Base-by-base conservation (phyloP, 352 stramenopile species). In the Aphanomyces cochlioides region DNA sequence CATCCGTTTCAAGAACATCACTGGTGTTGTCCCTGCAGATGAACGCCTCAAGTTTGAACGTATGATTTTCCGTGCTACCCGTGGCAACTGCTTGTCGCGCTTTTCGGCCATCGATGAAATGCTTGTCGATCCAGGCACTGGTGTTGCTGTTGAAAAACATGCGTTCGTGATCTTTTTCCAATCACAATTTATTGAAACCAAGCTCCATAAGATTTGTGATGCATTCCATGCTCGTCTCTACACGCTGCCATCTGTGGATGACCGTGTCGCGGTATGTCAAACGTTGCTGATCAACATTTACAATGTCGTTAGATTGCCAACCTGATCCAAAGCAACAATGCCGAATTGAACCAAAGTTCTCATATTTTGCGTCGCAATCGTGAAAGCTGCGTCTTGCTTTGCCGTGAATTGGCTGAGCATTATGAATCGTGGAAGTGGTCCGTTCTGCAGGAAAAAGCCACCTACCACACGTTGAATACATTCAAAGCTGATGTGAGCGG, bases 151-250 rank as follows among this genome's bases (percentile, higher is more conserved):
- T n/a, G 83, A 87, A 38, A 94, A 92, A 74, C 83, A 94, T 72
- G 85, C 85, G 39, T 94, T 94, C 66, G 96, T 98, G 54, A 96
- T 98, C 68, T 98, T 98, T 74, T 98, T 96, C 87, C 96, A 99
- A 81, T 98, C 96, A n/a, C 80, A 84, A 5, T 92, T 96, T 68
- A 99, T 99, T 72, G 94, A 99, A 79, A 88, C 72, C 59, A 99
- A 99, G 82, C 84, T 99, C 36, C 97, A 97, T 74, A 98, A 98
- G 81, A 99, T 99, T 74, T 99, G 96, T 73, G 96, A 99, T 73
- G 96, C 97, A 8, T 99, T 99, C 81, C 83, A 93, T 61, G 97
- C 97, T 38, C 93, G 98, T 8, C 75, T 97, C 53, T 99, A 99
- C 87, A 92, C 90, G 47, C 78, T 99, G 63, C 95, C 96, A 47